phyloP scores from a whole-genome alignment of 2,329 filamentous ascomycete genomes.

The Boeremia lycopersici region DNA sequence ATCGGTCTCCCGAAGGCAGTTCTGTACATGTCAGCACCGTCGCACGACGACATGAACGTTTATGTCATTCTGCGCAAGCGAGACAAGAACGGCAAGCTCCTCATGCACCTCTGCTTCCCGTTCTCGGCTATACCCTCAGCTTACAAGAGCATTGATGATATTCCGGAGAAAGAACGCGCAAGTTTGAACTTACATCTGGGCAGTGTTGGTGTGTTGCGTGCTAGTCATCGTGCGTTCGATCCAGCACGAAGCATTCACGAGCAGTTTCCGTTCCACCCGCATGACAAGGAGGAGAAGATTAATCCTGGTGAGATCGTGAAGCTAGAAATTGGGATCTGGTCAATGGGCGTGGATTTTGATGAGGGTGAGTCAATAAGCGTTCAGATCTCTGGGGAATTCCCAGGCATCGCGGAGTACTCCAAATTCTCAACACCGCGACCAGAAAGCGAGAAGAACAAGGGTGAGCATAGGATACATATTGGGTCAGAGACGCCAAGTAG shows the following conservation, averaged over 20 bases:
- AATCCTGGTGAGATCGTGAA: slow-evolving; percentile 50
- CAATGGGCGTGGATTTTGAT: slow-evolving; percentile 55
- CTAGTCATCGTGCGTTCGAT: slow-evolving; percentile 50
- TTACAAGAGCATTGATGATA: slow-evolving; percentile 58
- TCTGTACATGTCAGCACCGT: slow-evolving; percentile 54
- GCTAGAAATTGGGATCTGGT: slow-evolving; percentile 58
- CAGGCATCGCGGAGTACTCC: slow-evolving; percentile 48
- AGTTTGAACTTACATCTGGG: slow-evolving; percentile 53
- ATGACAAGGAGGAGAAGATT: slow-evolving; percentile 51
- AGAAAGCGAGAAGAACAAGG: slow-evolving; percentile 51
- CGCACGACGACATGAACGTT: slow-evolving; percentile 53
- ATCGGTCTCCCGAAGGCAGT: slow-evolving; percentile 56
- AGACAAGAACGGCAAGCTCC: slow-evolving; percentile 49
- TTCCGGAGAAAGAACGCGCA: slow-evolving; percentile 56
- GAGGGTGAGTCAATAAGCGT: slow-evolving; percentile 45
- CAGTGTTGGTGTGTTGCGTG: slow-evolving; percentile 52
- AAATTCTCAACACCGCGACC: slow-evolving; percentile 46
- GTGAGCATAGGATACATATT: slow-evolving; percentile 48
- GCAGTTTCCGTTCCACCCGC: slow-evolving; percentile 46
- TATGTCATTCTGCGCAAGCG: slow-evolving; percentile 55
- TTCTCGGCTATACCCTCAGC: slow-evolving; percentile 38
- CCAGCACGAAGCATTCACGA: slow-evolving; percentile 25
- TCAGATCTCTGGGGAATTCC: slow-evolving; percentile 29
- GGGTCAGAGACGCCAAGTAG: slow-evolving; percentile 48
- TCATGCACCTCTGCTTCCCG: slow-evolving; percentile 55